Base-by-base conservation (phyloP, 2,329 filamentous ascomycete genomes). In the Aspergillus piperis region DNA sequence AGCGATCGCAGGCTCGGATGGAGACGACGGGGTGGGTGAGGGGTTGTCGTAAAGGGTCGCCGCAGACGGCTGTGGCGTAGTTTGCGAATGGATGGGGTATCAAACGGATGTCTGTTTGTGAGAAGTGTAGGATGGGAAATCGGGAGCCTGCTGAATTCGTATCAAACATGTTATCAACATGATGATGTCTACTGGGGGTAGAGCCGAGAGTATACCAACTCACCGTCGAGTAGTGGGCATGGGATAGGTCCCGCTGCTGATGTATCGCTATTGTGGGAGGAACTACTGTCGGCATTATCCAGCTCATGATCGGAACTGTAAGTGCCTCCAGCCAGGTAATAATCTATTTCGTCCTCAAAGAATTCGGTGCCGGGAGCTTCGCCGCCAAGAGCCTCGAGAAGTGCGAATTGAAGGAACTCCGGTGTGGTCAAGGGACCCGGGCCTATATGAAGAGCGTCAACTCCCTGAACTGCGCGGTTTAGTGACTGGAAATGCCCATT, bases 81-180 rank as follows among this genome's bases (percentile, higher is more conserved):
- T 64, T 54, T 27, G 71, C 68, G 53, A 75, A 69, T 6, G 75
- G 75, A 48, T 75, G 68, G 27, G 70, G 67, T 13, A 77, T 64
- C 17, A 80, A 65, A 30, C 70, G 74, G 58, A 80, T 76, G 44
- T 77, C 70, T 39, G 62, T 70, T 59, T 76, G 71, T 3, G 76
- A 77, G 59, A 80, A 80, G 54, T 79, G 77, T 6, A 80, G 67
- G 48, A 80, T 72, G 15, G 77, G 76, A 52, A 78, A 79, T 23
- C 72, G 68, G 13, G 59, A 61, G n/a, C 64, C 67, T 1, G 62
- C 49, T 11, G 58, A 59, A 39, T 69, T 69, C 71, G 55, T 44
- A 41, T 44, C 32, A 58, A 36, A 50, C 19, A 49, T 38, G 60
- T 57, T 61, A 62, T 62, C 27, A 17, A 17, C 49, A 48, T 49